phyloP scores from a whole-genome alignment of 2,329 filamentous ascomycete species.

The Phyllosticta citribraziliensis region DNA sequence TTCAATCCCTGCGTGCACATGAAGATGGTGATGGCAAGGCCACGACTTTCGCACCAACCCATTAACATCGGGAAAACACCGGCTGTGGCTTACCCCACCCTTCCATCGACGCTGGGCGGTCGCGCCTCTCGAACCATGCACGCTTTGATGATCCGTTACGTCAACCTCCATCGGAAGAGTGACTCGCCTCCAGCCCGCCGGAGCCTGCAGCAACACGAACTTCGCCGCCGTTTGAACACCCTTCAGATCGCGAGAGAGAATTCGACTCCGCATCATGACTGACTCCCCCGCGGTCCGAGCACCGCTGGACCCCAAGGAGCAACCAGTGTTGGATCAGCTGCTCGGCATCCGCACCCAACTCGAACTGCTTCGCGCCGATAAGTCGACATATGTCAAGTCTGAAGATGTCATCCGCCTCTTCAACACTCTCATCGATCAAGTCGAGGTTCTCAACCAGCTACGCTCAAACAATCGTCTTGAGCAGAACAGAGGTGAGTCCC shows the following conservation, averaged over 20 bases:
- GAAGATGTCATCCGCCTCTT: slow-evolving; percentile 54
- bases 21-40: no score
- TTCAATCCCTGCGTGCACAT: no score
- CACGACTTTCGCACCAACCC: no score
- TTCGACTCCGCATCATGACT: slow-evolving; percentile 35
- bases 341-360: slow-evolving; percentile 50
- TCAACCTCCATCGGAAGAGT: slow-evolving; percentile 8
- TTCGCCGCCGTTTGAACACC: background rate
- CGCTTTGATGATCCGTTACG: slow-evolving; percentile 3
- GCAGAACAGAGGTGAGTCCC: slow-evolving; percentile 46
- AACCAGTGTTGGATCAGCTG: slow-evolving; percentile 54
- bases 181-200: background rate
- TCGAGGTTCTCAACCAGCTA: slow-evolving; percentile 49
- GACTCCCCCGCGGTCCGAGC: slow-evolving; percentile 51
- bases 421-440: slow-evolving; percentile 50
- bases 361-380: slow-evolving; percentile 53
- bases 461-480: slow-evolving; percentile 47
- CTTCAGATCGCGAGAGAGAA: background rate
- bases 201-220: background rate
- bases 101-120: background rate
- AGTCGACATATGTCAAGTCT: slow-evolving; percentile 56
- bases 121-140: background rate
- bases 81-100: background rate
- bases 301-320: slow-evolving; percentile 53
- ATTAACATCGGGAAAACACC: no score